Base-by-base conservation (phyloP, 805 yeast species). In the Pichia cabralensis region DNA sequence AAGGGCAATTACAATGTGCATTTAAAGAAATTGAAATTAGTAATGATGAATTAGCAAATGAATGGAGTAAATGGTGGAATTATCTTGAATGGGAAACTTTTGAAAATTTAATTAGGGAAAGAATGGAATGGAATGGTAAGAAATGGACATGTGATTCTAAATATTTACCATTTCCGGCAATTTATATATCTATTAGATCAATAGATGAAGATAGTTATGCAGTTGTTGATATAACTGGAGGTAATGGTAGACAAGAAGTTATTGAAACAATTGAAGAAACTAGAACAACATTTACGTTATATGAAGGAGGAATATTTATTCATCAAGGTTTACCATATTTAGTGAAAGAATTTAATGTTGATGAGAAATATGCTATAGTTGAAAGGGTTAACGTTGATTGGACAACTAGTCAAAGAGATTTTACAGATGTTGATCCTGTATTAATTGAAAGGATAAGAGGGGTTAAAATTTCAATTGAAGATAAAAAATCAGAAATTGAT, bases 251-350 rank as follows among this genome's bases (percentile, higher is more conserved):
- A 35, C 81, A 83, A 50, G 60, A 71, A 6, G 80, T 89, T 3
- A 78, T 92, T 22, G 99, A 92, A 56, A 88, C 80, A 46, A 72
- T 92, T 15, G 97, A 92, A 50, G 83, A 82, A 6, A 77, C 84
- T 26, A 67, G 99, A 48, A 83, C 94, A 1, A 78, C 86, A 35
- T 92, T 92, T 55, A 85, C 97, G 0, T 52, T 89, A 2, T 92
- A 92, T 55, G 78, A 72, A 49, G 98, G 98, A 2, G 98, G 92
- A 0, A 86, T 92, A 2, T 86, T 82, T 45, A 71, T 89, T 28
- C 96, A 92, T 52, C 97, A 92, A 56, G 99, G 99, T 6, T 69
- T 73, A 42, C 84, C 96, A 1, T 89, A 86, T 48, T 55, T 92
- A 26, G 92, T 92, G 0, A 69, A 80, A 31, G 95, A 86, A 46